Base-by-base conservation (phyloP, 2,329 filamentous ascomycete genomes). In the Trichoderma polysporum region DNA sequence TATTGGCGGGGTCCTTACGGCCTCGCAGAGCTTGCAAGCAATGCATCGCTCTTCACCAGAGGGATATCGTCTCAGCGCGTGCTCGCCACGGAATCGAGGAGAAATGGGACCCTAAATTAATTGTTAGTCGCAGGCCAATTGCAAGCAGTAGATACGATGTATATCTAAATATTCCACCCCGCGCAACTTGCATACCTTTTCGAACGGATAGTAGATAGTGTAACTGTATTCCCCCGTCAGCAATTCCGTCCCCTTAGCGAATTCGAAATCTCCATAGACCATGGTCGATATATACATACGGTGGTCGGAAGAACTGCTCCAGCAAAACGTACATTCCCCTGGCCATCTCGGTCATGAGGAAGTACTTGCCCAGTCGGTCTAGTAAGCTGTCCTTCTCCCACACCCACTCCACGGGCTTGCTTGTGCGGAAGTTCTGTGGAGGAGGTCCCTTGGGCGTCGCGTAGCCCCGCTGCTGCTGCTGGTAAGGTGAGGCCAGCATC, bases 1-100 rank as follows among this genome's bases (percentile, higher is more conserved):
- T 37, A 22, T 59, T 41, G 63, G 37, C 17, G 39, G 63, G 54
- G 47, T 50, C 6, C 78, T 47, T 80, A 89, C 86, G 74, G 95
- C 95, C 84, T 99, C 95, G 83, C 95, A 99, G 68, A 99, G 90
- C 86, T 99, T 99, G 91, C 95, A 99, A 74, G 95, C 95, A 81
- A 99, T 99, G 85, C 95, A 99, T 74, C 95, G 91, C 85, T 99
- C 95, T 83, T 99, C 95, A 73, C 95, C 95, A 3, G 94, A 96
- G 33, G 95, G 95, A 81, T 99, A 99, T 76, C 95, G 89, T 80
- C 95, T 90, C 71, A 99, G 87, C 72, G 95, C 95, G 83, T 99
- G 95, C 82, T 99, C 95, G 79, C 95, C 95, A 80, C 95, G 92
- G 89, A 99, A 99, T 74, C 95, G 91, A 69, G 95, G 95, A 39